phyloP scores from a whole-genome alignment of 352 stramenopile species.

The Phytophthora tentaculata region DNA sequence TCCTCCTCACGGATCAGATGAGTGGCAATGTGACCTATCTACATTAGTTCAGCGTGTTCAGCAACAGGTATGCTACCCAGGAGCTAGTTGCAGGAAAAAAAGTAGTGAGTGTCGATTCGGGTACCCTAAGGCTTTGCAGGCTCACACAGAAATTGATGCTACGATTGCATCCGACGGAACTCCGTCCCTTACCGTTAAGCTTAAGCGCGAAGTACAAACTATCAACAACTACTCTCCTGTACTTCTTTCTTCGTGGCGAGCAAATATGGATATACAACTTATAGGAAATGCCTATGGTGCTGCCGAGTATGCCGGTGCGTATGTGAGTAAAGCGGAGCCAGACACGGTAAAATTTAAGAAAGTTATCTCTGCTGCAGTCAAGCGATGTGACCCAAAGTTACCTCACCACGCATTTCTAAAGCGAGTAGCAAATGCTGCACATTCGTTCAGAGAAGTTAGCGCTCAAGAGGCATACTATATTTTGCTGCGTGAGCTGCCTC shows the following conservation, averaged over 20 bases:
- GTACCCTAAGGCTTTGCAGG: no score
- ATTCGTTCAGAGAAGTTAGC: no score
- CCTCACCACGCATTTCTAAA: conserved; percentile 1
- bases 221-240: conserved; percentile 11
- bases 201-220: not conserved
- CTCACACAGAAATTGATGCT: not conserved
- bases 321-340: conserved; percentile 36
- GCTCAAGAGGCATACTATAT: conserved; percentile 1
- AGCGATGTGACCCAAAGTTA: conserved; percentile 6
- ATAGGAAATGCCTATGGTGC: conserved; percentile 38
- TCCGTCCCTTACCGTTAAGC: not conserved
- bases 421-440: not conserved
- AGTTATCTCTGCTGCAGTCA: conserved; percentile 16
- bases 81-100: no score
- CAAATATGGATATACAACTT: conserved; percentile 39
- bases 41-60: no score
- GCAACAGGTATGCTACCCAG: no score
- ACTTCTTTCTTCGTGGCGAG: conserved; percentile 12
- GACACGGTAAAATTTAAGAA: conserved; percentile 7
- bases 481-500: not conserved
- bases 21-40: no score
- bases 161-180: not conserved
- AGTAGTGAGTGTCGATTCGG: no score
- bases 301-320: conserved; percentile 33
- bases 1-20: no score